A percentile compares a stretch with the other conserved stretches of the same genome.
phyloP scores from a whole-genome alignment of 495 filamentous ascomycete species.

The Aspergillus sparsus region DNA sequence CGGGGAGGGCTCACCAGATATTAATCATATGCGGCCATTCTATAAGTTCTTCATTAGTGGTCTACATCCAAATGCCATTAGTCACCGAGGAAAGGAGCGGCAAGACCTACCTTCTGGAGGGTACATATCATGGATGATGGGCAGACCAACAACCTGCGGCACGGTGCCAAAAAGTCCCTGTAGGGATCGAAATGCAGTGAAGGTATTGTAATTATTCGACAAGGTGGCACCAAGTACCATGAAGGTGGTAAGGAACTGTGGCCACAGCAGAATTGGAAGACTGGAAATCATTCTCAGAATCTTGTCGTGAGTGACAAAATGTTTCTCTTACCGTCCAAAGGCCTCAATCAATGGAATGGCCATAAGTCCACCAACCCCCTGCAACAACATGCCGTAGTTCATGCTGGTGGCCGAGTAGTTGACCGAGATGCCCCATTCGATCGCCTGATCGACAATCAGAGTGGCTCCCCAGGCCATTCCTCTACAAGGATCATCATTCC shows the following conservation, averaged over 20 bases:
- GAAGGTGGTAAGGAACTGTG: conserved; percentile 49
- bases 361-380: conserved; percentile 55
- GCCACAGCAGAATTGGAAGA: conserved; percentile 54
- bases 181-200: conserved; percentile 53
- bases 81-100: no score
- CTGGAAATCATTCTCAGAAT: conserved; percentile 15
- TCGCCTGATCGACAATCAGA: conserved; percentile 49
- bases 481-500: conserved; percentile 22
- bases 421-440: conserved; percentile 48
- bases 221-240: conserved; percentile 50
- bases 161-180: conserved; percentile 53
- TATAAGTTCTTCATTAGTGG: conserved; percentile 3
- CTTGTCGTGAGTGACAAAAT: conserved; percentile 12
- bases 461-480: conserved; percentile 54
- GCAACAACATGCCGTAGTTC: conserved; percentile 52
- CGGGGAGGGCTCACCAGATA: conserved; percentile 35
- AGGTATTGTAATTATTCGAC: conserved; percentile 45
- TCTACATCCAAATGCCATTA: not conserved
- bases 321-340: conserved; percentile 45
- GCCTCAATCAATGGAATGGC: conserved; percentile 52
- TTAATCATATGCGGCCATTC: conserved; percentile 53
- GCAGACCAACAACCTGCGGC: conserved; percentile 49
- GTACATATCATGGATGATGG: conserved; percentile 51
- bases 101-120: conserved; percentile 33
- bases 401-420: conserved; percentile 47